These are phyloP conservation scores for Fusarium verticillioides DNA, from an alignment of 2,329 filamentous ascomycete species.

Conservation along the genomic window DNA sequence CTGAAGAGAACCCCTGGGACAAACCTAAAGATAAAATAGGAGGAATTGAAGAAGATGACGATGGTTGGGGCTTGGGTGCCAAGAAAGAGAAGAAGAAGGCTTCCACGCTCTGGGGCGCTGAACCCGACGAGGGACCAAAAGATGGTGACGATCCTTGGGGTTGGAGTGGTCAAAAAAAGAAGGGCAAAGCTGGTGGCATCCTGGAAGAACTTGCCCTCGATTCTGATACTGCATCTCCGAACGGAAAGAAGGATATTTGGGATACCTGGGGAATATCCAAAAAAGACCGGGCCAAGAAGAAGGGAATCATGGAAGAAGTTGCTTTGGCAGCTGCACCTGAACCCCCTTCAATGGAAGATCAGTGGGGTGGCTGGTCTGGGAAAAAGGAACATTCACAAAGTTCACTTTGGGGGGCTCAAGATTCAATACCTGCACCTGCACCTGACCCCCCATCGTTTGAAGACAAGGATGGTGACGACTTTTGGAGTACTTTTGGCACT, in stretches of 20 bases:
- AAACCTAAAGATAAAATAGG: conserved; percentile 56
- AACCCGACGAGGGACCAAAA: conserved; percentile 48
- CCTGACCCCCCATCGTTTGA: conserved; percentile 36
- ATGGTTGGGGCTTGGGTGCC: conserved; percentile 47
- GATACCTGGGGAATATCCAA: conserved; percentile 48
- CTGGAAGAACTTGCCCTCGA: conserved; percentile 36
- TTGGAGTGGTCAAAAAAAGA: conserved; percentile 53
- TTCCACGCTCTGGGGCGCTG: conserved; percentile 50
- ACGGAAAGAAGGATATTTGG: conserved; percentile 49
- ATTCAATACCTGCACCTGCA: conserved; percentile 33
- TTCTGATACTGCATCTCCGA: conserved; percentile 34
- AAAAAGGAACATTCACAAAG: conserved; percentile 49
- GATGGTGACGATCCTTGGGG: conserved; percentile 50
- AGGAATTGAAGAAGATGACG: conserved; percentile 34
- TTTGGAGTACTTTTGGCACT: conserved; percentile 42
- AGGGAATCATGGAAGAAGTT: conserved; percentile 43
- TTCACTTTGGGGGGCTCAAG: conserved; percentile 39
- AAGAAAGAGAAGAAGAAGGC: conserved; percentile 57
- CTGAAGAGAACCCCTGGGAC: conserved; percentile 60
- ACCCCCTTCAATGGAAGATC: conserved; percentile 39
- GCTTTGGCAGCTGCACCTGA: conserved; percentile 36
- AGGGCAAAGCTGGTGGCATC: conserved; percentile 39
- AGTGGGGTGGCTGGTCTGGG: conserved; percentile 44
- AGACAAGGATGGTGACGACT: conserved; percentile 40
- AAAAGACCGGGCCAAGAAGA: conserved; percentile 49